Evolutionary conservation across 108 stramenopile genomes (phyloP).

Genomic region (Mediolabrus comicus): DNA sequence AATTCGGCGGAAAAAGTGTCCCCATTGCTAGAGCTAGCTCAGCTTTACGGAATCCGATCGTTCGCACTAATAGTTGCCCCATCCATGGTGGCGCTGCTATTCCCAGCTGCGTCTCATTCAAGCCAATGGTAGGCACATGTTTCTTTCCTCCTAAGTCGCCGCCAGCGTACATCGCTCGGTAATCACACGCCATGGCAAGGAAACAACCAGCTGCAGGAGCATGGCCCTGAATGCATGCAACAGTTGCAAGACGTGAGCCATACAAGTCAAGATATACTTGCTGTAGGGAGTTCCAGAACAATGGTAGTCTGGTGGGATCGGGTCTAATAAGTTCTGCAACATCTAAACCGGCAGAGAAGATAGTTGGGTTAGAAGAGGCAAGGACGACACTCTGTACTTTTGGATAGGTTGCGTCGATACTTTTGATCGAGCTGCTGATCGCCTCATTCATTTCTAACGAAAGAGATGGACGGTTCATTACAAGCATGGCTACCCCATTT

Average conservation of each 20-base stretch:
- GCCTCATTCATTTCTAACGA: slow-evolving; percentile 75
- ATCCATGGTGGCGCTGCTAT: slow-evolving; percentile 68
- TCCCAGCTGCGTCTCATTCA: slow-evolving; percentile 83
- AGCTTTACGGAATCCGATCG: slow-evolving; percentile 76
- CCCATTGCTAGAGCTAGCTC: slow-evolving; percentile 73
- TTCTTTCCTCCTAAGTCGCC: slow-evolving; percentile 1
- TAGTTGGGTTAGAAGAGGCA: slow-evolving; percentile 55
- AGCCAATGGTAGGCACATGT: slow-evolving; percentile 58
- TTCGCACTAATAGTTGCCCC: slow-evolving; percentile 48
- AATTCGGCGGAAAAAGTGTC: slow-evolving; percentile 58
- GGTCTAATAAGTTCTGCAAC: slow-evolving; percentile 69
- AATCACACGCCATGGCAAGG: slow-evolving; percentile 85
- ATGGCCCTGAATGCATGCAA: slow-evolving; percentile 76
- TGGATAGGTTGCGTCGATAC: slow-evolving; percentile 47
- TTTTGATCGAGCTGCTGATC: slow-evolving; percentile 58
- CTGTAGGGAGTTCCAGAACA: slow-evolving; percentile 82
- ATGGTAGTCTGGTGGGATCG: slow-evolving; percentile 48
- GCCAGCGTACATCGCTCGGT: slow-evolving; percentile 65
- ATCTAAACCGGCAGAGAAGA: slow-evolving; percentile 87
- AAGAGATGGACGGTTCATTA: slow-evolving; percentile 74
- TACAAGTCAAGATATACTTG: slow-evolving; percentile 84
- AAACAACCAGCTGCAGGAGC: slow-evolving; percentile 90
- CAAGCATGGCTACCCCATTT: slow-evolving; percentile 55
- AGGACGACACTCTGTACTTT: slow-evolving; percentile 65
- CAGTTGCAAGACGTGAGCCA: slow-evolving; percentile 62